phyloP scores from a whole-genome alignment of 768 basidiomycete species.

The Tylopilus rubrobrunneus region DNA sequence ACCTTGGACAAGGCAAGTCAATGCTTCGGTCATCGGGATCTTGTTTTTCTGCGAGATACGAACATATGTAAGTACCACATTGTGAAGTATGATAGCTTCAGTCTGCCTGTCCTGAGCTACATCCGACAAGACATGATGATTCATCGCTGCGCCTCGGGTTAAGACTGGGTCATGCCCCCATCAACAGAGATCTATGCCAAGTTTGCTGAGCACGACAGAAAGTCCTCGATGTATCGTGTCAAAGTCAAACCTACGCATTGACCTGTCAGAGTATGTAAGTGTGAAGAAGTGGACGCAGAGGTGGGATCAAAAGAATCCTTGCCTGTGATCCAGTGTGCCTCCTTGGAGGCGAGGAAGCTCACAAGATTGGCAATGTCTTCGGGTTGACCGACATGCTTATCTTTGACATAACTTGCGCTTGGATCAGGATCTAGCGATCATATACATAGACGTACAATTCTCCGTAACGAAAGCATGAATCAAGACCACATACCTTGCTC shows the following conservation, averaged over 20 bases:
- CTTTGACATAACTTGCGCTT: not conserved
- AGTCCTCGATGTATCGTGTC: not conserved
- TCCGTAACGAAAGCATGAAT: not conserved
- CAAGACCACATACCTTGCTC: not conserved
- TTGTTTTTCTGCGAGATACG: not conserved
- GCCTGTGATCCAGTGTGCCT: not conserved
- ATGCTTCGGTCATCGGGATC: no score
- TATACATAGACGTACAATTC: not conserved
- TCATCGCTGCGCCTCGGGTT: not conserved
- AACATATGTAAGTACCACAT: not conserved
- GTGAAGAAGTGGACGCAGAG: not conserved
- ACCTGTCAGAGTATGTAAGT: not conserved
- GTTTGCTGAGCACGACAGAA: not conserved
- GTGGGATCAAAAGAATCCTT: not conserved
- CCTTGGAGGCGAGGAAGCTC: not conserved
- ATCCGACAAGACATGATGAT: no score
- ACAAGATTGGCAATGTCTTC: not conserved
- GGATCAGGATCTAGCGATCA: not conserved
- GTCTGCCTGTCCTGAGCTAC: no score
- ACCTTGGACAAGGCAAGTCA: no score
- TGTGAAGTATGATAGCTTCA: no score
- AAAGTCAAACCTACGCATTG: not conserved
- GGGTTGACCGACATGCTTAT: not conserved
- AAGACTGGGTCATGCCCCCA: not conserved
- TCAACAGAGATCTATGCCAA: not conserved